These are phyloP conservation scores for Tetracladium setigerum DNA, from an alignment of 495 filamentous ascomycete species.

Conservation along the genomic window DNA sequence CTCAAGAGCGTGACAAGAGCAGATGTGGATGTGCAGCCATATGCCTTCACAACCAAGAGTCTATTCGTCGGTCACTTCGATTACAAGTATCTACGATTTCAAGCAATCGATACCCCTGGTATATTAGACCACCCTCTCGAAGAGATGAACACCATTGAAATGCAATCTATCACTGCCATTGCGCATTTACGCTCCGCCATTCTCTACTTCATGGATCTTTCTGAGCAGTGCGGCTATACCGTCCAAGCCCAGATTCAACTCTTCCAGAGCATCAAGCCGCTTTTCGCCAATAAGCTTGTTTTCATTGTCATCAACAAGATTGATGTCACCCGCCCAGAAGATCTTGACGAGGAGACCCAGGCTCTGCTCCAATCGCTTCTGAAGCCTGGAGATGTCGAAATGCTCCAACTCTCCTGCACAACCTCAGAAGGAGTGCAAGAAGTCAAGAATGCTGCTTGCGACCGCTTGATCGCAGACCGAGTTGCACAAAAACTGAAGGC, in stretches of 20 bases:
- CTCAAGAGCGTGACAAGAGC: conserved; percentile 84
- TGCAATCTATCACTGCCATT: conserved; percentile 96
- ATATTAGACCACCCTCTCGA: conserved; percentile 96
- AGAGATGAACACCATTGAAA: conserved; percentile 99
- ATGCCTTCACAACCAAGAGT: conserved; percentile 97
- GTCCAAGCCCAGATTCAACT: conserved; percentile 85
- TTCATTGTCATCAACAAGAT: conserved; percentile 98
- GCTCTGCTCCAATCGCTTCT: conserved; percentile 70
- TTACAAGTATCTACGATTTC: conserved; percentile 95
- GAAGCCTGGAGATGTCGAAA: conserved; percentile 79
- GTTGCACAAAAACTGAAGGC: conserved; percentile 94
- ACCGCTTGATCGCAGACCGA: conserved; percentile 82
- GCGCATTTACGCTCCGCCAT: conserved; percentile 92
- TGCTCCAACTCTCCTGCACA: conserved; percentile 87
- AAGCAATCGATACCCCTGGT: conserved; percentile 74
- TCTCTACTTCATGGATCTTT: conserved; percentile 96
- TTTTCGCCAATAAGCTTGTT: conserved; percentile 95
- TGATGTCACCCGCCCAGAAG: conserved; percentile 79
- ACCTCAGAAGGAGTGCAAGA: conserved; percentile 90
- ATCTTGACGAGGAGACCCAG: conserved; percentile 75
- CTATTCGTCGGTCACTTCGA: conserved; percentile 98
- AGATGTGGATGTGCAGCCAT: conserved; percentile 96
- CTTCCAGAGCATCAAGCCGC: conserved; percentile 89
- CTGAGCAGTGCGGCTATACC: conserved; percentile 95
- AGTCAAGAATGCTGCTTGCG: conserved; percentile 92